Conservation (phyloP, 2,329 filamentous ascomycete species). For the Stachybotrys chlorohalonatus region DNA sequence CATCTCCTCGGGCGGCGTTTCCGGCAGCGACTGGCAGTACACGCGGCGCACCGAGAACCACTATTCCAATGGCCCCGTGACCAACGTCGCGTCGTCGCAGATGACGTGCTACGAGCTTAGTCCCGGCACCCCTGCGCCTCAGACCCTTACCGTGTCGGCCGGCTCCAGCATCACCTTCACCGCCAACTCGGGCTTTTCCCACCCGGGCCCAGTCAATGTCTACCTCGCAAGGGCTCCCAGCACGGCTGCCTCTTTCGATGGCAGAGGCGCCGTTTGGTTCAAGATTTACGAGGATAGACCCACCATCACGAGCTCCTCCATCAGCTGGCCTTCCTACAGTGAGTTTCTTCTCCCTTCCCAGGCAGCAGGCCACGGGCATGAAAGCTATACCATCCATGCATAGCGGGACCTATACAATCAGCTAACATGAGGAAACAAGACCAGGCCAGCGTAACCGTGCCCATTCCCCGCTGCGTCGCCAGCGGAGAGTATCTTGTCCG, state of each 20-base stretch:
- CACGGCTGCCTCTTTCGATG: conserved; percentile 27
- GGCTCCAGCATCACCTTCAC: conserved; percentile 16
- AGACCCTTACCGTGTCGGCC: conserved; percentile 22
- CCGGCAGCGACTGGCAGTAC: conserved; percentile 14
- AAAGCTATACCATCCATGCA: neutral
- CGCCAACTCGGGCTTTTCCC: conserved; percentile 29
- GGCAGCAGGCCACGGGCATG: too few species aligned
- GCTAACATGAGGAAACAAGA: conserved; percentile 8
- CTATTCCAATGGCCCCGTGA: conserved; percentile 39
- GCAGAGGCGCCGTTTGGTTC: conserved; percentile 23
- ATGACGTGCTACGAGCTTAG: conserved; percentile 42
- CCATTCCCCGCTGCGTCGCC: conserved; percentile 32
- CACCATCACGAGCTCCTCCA: conserved; percentile 20
- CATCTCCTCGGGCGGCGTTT: neutral
- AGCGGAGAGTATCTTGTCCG: conserved; percentile 40
- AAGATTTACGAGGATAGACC: conserved; percentile 36
- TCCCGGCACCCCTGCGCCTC: conserved; percentile 31
- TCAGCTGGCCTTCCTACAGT: conserved; percentile 31
- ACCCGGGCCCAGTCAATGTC: conserved; percentile 26
- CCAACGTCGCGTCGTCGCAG: conserved; percentile 33
- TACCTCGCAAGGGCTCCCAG: conserved; percentile 26
- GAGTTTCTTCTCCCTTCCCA: neutral
- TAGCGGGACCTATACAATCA: neutral
- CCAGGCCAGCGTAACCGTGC: conserved; percentile 23
- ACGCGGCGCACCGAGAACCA: conserved; percentile 39